A percentile compares a stretch with the other conserved stretches of the same genome.
phyloP scores from a whole-genome alignment of 768 basidiomycete species.

The Boletus sp. region DNA sequence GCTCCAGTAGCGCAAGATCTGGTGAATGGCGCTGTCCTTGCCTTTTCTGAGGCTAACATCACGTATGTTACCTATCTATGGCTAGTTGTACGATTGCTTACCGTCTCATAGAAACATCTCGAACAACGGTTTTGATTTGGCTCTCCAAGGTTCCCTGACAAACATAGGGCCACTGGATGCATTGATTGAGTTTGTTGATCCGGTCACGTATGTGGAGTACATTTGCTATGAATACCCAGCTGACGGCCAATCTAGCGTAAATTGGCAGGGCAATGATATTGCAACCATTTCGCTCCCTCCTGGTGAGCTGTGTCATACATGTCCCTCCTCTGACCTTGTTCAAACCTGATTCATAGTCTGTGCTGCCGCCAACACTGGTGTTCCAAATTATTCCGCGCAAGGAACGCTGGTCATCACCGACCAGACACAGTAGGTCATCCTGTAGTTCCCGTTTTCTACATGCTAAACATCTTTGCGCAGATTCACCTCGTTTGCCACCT shows the following conservation, averaged over 20 bases:
- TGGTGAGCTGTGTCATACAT: conserved; percentile 33
- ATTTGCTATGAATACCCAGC: neutral
- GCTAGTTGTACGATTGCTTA: conserved; percentile 48
- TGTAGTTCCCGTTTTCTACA: neutral
- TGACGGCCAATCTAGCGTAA: conserved; percentile 41
- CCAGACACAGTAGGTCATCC: conserved; percentile 39
- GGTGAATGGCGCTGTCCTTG: conserved; percentile 53
- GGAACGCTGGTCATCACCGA: conserved; percentile 59
- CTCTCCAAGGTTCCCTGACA: conserved; percentile 57
- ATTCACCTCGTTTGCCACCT: conserved; percentile 66
- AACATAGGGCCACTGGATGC: conserved; percentile 70
- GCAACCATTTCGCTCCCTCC: conserved; percentile 62
- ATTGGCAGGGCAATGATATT: conserved; percentile 62
- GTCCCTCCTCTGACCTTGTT: neutral
- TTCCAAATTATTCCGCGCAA: conserved; percentile 57
- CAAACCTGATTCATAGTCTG: conserved; percentile 45
- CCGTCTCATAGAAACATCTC: conserved; percentile 50
- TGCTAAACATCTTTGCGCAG: conserved; percentile 25
- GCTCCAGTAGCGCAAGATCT: conserved; percentile 64
- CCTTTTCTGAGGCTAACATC: conserved; percentile 59
- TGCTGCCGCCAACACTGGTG: conserved; percentile 62
- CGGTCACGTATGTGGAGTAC: conserved; percentile 47
- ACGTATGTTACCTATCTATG: conserved; percentile 34
- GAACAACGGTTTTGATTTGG: conserved; percentile 61
- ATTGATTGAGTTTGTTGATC: conserved; percentile 61